Evolutionary conservation across 352 stramenopile species (phyloP).

Genomic region (Phytophthora podocarpi): DNA sequence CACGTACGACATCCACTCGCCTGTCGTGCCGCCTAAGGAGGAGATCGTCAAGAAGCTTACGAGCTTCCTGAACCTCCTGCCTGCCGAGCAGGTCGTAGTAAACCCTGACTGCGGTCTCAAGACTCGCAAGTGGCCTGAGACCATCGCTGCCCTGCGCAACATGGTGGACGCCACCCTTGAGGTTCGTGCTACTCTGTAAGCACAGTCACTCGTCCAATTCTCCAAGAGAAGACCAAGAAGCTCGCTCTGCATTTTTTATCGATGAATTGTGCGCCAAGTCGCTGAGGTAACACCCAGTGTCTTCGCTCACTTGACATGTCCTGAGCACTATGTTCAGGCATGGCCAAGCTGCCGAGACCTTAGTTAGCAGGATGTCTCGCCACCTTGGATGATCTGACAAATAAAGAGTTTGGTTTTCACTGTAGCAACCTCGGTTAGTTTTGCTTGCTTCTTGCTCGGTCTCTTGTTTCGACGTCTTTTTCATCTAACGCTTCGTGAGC

Average conservation of each 20-base stretch:
- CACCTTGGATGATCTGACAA: conserved; percentile 41
- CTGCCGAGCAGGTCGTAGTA: conserved; percentile 79
- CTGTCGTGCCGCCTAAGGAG: conserved; percentile 88
- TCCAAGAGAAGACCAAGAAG: conserved; percentile 27
- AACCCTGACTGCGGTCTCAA: conserved; percentile 95
- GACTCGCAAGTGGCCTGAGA: conserved; percentile 92
- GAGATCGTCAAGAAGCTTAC: conserved; percentile 90
- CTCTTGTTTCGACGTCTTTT: too few species aligned
- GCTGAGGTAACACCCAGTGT: conserved; percentile 19
- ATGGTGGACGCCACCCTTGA: conserved; percentile 87
- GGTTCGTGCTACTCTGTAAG: conserved; percentile 70
- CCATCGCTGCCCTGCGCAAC: conserved; percentile 87
- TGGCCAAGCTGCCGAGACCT: conserved; percentile 42
- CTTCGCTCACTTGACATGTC: conserved; percentile 43
- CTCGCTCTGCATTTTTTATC: conserved; percentile 30
- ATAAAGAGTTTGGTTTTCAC: conserved; percentile 36
- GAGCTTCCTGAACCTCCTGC: conserved; percentile 85
- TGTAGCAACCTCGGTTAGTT: background rate
- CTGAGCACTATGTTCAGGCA: conserved; percentile 28
- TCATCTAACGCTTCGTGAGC: too few species aligned
- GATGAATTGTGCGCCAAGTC: conserved; percentile 37
- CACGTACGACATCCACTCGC: conserved; percentile 95
- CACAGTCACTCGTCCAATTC: background rate
- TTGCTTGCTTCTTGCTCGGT: too few species aligned
- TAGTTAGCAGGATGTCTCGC: conserved; percentile 47